Conservation (phyloP, 1,139 yeast species). For the Candida sanyaensis region DNA sequence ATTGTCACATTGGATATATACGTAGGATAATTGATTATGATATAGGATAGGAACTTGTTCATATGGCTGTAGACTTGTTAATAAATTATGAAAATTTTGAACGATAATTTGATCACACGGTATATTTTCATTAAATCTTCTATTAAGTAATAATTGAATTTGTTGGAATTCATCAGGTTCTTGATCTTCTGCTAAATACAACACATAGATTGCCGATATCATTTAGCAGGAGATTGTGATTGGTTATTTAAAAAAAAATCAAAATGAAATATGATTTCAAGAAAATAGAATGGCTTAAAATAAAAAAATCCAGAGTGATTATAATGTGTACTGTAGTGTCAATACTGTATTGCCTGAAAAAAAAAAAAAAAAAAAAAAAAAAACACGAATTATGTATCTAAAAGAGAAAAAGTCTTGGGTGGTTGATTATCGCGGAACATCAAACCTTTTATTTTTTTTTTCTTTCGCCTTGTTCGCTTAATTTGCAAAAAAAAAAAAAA, state of each 20-base stretch:
- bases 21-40: conserved; percentile 30
- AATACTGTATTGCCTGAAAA: too few species aligned
- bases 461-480: too few species aligned
- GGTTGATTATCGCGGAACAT: too few species aligned
- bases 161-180: conserved; percentile 27
- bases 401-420: too few species aligned
- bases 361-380: too few species aligned
- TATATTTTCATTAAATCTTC: conserved; percentile 36
- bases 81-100: conserved; percentile 27
- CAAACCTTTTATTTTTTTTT: too few species aligned
- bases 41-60: conserved; percentile 34
- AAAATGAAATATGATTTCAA: background rate
- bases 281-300: too few species aligned
- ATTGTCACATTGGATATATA: conserved; percentile 30
- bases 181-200: conserved; percentile 33
- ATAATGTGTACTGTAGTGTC: too few species aligned
- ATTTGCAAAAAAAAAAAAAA: too few species aligned
- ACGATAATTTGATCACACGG: conserved; percentile 28
- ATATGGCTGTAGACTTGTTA: conserved; percentile 17
- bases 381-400: too few species aligned
- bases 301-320: too few species aligned
- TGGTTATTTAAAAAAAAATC: too few species aligned
- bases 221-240: conserved; percentile 16
- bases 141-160: conserved; percentile 37
- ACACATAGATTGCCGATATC: conserved; percentile 42